Conservation (phyloP, 768 basidiomycete species). For the Auricularia heimuer region DNA sequence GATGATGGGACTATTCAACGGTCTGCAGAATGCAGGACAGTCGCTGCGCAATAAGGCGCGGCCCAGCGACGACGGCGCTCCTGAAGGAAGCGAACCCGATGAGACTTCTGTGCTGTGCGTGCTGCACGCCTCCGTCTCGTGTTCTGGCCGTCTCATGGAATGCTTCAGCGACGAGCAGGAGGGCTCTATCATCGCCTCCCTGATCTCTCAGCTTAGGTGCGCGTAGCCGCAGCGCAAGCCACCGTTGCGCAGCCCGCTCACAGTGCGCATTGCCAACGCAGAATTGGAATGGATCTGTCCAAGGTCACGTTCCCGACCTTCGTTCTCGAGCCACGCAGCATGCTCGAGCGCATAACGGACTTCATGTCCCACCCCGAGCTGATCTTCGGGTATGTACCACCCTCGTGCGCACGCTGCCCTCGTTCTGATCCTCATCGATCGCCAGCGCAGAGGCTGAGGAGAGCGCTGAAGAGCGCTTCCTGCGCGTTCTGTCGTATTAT, state of each 20-base stretch:
- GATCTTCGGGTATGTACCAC: conserved; percentile 70
- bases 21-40: background rate
- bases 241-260: background rate
- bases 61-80: conserved; percentile 45
- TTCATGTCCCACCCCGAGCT: conserved; percentile 99
- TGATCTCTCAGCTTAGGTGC: conserved; percentile 84
- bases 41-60: background rate
- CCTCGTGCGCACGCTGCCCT: conserved; percentile 1
- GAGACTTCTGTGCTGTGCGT: conserved; percentile 84
- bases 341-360: conserved; percentile 98
- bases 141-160: background rate
- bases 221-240: conserved; percentile 12
- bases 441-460: conserved; percentile 67
- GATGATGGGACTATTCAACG: background rate
- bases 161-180: conserved; percentile 76
- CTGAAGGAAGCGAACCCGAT: conserved; percentile 78
- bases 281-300: conserved; percentile 94
- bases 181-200: conserved; percentile 75
- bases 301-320: conserved; percentile 92
- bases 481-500: conserved; percentile 87
- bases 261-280: conserved; percentile 18
- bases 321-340: conserved; percentile 92
- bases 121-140: background rate
- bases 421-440: background rate
- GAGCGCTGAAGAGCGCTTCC: conserved; percentile 83